Evolutionary conservation across 129 eudicot genomes (phyloP).

Genomic region (Dittrichia graveolens): DNA sequence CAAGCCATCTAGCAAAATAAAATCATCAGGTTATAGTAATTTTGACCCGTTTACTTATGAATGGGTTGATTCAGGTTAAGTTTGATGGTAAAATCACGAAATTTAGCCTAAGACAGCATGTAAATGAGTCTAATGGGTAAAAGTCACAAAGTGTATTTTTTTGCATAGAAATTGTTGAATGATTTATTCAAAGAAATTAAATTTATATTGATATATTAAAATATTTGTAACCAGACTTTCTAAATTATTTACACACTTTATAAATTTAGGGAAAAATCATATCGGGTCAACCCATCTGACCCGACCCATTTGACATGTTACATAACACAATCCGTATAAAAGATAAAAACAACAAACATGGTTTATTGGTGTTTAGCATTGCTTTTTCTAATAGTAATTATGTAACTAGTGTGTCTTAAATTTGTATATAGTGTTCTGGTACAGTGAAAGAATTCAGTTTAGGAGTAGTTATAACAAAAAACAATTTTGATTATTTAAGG

Average conservation of each 20-base stretch:
- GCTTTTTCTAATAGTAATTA: too few species aligned
- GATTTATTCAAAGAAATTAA: background rate
- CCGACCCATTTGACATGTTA: background rate
- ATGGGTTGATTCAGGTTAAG: background rate
- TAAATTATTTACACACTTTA: background rate
- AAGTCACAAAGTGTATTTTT: constrained; percentile 7
- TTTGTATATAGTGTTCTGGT: too few species aligned
- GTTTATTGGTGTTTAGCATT: too few species aligned
- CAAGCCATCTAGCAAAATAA: constrained; percentile 41
- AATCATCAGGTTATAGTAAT: background rate
- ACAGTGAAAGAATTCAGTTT: too few species aligned
- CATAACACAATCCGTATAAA: background rate
- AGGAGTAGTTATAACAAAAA: too few species aligned
- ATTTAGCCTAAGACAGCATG: background rate
- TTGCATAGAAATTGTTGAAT: background rate
- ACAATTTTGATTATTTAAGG: too few species aligned
- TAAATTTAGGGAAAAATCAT: background rate
- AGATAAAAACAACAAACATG: constrained; percentile 1
- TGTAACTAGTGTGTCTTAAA: too few species aligned
- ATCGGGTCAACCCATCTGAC: background rate
- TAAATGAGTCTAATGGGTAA: background rate
- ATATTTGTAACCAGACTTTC: background rate
- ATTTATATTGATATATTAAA: background rate
- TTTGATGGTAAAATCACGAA: background rate
- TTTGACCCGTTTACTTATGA: background rate